Percentiles rank a stretch among this genome's conserved stretches.
These are phyloP conservation scores for Metschnikowia chrysomelidarum DNA, from an alignment of 805 yeast species.

Conservation along the genomic window DNA sequence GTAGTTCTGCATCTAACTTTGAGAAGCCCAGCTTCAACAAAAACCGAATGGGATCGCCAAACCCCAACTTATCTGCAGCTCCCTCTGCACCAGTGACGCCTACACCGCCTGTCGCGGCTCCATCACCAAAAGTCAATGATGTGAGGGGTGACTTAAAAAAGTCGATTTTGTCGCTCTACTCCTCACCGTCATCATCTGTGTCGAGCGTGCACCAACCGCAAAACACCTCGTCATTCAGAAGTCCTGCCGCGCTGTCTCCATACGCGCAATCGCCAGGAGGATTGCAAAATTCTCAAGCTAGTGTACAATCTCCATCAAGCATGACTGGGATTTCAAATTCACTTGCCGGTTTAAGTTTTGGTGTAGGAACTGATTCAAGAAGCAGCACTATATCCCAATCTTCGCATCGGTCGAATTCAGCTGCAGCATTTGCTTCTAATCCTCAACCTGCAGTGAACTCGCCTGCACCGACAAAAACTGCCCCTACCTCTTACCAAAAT, in stretches of 20 bases:
- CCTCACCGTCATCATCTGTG: constrained; percentile 54
- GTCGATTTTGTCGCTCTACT: constrained; percentile 84
- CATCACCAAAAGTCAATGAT: constrained; percentile 9
- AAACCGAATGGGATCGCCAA: too few relatives aligned
- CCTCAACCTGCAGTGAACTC: constrained; percentile 7
- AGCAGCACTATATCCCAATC: too few relatives aligned
- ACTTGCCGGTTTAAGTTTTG: constrained; percentile 23
- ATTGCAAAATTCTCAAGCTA: too few relatives aligned
- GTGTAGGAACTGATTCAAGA: too few relatives aligned
- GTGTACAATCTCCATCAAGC: constrained; percentile 6
- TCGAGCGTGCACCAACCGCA: constrained; percentile 18
- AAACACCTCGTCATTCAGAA: constrained; percentile 1
- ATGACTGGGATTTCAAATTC: constrained; percentile 18
- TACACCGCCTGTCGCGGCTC: neutral
- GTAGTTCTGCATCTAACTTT: too few relatives aligned
- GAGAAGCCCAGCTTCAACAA: too few relatives aligned
- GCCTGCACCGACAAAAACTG: constrained; percentile 2
- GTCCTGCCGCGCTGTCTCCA: constrained; percentile 10
- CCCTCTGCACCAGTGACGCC: constrained; percentile 4
- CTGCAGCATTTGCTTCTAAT: constrained; percentile 6
- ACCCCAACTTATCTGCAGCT: neutral
- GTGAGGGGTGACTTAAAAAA: constrained; percentile 66
- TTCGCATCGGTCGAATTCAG: neutral
- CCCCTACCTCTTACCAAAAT: neutral
- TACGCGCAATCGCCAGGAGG: constrained; percentile 5